phyloP scores from a whole-genome alignment of 2,329 filamentous ascomycete species.

The Trichoderma sp. region DNA sequence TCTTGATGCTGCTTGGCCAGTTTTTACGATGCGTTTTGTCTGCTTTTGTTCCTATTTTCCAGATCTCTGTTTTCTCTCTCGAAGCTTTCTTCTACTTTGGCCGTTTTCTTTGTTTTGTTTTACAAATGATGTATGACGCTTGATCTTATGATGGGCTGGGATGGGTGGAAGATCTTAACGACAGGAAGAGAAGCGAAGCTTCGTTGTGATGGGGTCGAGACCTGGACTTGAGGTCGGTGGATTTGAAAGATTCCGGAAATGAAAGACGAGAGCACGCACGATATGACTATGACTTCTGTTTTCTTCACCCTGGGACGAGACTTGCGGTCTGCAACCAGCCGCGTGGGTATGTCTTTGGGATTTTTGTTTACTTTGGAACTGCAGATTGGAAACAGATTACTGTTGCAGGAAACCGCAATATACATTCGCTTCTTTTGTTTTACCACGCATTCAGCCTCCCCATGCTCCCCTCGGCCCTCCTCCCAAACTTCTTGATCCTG shows the following conservation, averaged over 20 bases:
- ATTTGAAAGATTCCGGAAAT: neutral
- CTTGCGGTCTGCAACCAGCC: neutral
- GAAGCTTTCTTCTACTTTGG: neutral
- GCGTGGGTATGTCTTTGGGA: neutral
- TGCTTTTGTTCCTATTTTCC: neutral
- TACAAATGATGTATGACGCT: neutral
- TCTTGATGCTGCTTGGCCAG: neutral
- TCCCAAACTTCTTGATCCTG: constrained; percentile 53
- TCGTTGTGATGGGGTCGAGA: neutral
- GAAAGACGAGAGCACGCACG: neutral
- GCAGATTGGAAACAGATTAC: neutral
- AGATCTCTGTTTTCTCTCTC: neutral
- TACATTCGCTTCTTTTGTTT: neutral
- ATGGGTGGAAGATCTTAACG: neutral
- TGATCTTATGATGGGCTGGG: neutral
- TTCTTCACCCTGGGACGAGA: neutral
- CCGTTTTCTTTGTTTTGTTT: neutral
- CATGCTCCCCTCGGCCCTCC: constrained; percentile 10
- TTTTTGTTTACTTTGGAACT: too few relatives aligned
- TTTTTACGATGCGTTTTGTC: neutral
- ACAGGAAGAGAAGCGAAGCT: neutral
- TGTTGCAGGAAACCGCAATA: neutral
- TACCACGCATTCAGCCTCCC: neutral
- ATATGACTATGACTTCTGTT: neutral
- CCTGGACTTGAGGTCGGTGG: neutral